A percentile compares a stretch with the other conserved stretches of the same genome.
These are phyloP conservation scores for Fagopyrum tataricum DNA, from an alignment of 148 eudicot species.

Conservation along the genomic window DNA sequence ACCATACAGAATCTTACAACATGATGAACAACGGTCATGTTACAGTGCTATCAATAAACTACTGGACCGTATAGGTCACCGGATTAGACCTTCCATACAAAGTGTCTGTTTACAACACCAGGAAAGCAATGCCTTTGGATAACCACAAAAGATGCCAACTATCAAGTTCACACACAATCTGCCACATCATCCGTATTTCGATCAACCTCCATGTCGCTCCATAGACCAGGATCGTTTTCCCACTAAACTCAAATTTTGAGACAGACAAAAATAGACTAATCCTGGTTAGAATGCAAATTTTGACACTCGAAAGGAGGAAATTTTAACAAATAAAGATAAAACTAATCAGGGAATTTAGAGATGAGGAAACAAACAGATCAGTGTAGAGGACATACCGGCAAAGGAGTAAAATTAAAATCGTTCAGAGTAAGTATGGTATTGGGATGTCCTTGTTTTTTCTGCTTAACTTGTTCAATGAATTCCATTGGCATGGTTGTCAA, in stretches of 20 bases:
- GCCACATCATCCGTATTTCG: background rate
- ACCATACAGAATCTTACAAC: background rate
- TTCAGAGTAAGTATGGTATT: slow-evolving; percentile 13
- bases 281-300: background rate
- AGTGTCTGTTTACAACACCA: background rate
- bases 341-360: background rate
- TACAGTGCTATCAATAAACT: background rate
- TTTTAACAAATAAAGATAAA: background rate
- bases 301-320: background rate
- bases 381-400: slow-evolving; percentile 27
- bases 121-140: background rate
- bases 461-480: slow-evolving; percentile 16
- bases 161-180: background rate
- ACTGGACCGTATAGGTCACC: background rate
- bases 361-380: background rate
- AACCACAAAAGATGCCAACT: background rate
- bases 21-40: background rate
- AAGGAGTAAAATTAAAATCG: slow-evolving; percentile 20
- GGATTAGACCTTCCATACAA: background rate
- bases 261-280: background rate
- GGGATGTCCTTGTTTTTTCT: background rate
- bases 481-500: slow-evolving; percentile 29
- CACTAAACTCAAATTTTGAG: background rate
- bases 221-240: slow-evolving; percentile 9
- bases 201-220: background rate